A percentile compares a stretch with the other conserved stretches of the same genome.
Evolutionary conservation across 208 protist species (phyloP).

Genomic region (Leishmania tropica): DNA sequence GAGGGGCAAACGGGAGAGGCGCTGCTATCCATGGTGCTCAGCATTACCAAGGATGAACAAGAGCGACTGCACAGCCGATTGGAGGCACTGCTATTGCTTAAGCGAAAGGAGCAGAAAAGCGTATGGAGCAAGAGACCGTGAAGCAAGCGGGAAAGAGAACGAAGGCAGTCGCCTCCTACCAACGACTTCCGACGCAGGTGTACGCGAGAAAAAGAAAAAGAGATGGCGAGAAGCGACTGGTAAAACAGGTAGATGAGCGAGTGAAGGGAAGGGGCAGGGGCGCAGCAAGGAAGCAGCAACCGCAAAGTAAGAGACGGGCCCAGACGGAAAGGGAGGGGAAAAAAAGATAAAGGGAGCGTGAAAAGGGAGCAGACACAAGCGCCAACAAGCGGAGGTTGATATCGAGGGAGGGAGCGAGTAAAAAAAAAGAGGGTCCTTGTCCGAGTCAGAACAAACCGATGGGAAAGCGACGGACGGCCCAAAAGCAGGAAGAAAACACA

Average conservation of each 20-base stretch:
- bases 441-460: neutral
- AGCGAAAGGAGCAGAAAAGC: neutral
- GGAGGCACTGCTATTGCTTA: neutral
- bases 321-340: neutral
- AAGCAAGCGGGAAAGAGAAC: neutral
- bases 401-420: neutral
- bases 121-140: neutral
- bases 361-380: neutral
- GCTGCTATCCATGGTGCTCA: conserved; percentile 1
- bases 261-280: neutral
- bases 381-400: neutral
- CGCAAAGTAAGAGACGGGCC: no score
- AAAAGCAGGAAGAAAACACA: neutral
- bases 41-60: neutral
- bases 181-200: neutral
- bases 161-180: neutral
- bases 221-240: neutral
- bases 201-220: neutral
- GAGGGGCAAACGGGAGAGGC: neutral
- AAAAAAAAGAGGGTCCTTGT: neutral
- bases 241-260: neutral
- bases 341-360: neutral
- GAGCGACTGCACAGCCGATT: neutral
- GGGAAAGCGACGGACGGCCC: neutral
- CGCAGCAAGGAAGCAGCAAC: neutral